Evolutionary conservation across 495 filamentous ascomycete species (phyloP).

Genomic region (Annulohypoxylon stygium): DNA sequence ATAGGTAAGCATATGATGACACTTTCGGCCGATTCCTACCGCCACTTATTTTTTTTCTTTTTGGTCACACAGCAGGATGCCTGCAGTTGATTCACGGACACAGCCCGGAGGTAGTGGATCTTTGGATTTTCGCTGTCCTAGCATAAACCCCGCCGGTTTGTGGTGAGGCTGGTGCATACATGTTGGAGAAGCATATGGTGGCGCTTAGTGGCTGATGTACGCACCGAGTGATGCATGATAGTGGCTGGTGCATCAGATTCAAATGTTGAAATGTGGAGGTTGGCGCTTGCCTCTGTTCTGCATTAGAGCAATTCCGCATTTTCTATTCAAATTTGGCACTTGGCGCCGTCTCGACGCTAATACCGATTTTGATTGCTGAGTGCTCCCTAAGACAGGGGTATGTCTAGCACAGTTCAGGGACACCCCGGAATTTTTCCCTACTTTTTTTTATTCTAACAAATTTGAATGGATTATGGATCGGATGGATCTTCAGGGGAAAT

Average conservation of each 20-base stretch:
- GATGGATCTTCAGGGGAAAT: constrained; percentile 48
- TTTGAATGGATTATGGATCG: constrained; percentile 29
- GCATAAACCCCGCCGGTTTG: constrained; percentile 1
- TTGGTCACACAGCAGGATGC: constrained; percentile 23
- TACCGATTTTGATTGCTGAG: constrained; percentile 12
- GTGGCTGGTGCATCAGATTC: constrained; percentile 24
- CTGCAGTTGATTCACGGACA: constrained; percentile 31
- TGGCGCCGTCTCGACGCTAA: constrained; percentile 27
- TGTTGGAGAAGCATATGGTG: background rate
- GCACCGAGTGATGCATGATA: background rate
- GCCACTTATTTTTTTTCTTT: constrained; percentile 25
- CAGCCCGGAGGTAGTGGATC: constrained; percentile 28
- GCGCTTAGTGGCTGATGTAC: background rate
- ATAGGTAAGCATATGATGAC: constrained; percentile 34
- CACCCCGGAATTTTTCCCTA: constrained; percentile 36
- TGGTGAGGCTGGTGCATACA: constrained; percentile 14
- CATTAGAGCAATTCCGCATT: constrained; percentile 9
- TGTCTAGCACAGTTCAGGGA: constrained; percentile 15
- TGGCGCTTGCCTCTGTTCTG: constrained; percentile 3
- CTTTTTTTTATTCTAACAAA: constrained; percentile 13
- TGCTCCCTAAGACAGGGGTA: constrained; percentile 31
- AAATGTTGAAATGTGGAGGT: background rate
- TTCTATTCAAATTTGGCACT: constrained; percentile 18
- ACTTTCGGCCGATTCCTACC: background rate
- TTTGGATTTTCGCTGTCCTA: constrained; percentile 1